phyloP scores from a whole-genome alignment of 2,329 filamentous ascomycete species.

The Cladosporium sphaerospermum region DNA sequence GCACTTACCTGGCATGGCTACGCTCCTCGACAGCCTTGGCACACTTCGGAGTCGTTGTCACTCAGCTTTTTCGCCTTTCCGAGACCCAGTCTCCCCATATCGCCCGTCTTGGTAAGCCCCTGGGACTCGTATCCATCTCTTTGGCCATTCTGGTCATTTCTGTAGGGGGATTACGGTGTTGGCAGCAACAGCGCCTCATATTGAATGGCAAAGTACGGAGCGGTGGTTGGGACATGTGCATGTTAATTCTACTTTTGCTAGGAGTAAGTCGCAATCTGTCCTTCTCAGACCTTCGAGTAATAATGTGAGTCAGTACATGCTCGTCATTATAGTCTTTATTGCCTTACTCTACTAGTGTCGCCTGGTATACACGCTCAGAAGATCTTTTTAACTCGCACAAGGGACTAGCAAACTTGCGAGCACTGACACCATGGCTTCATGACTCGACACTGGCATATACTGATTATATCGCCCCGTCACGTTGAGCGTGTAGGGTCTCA shows the following conservation, averaged over 20 bases:
- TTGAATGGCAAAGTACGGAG: constrained; percentile 3
- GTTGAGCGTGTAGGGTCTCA: constrained; percentile 1
- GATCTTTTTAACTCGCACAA: constrained; percentile 1
- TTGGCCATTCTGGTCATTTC: constrained; percentile 3
- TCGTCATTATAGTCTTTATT: constrained; percentile 3
- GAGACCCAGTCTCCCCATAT: constrained; percentile 1
- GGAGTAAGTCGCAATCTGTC: background rate
- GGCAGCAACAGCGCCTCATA: constrained; percentile 2
- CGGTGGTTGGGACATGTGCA: constrained; percentile 1
- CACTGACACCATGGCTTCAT: constrained; percentile 2
- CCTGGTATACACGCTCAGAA: constrained; percentile 1
- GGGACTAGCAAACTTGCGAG: constrained; percentile 2
- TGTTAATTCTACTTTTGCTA: constrained; percentile 1
- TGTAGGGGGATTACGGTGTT: constrained; percentile 2
- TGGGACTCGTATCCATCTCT: constrained; percentile 1
- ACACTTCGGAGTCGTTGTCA: constrained; percentile 1
- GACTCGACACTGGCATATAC: constrained; percentile 1
- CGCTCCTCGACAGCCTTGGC: constrained; percentile 2
- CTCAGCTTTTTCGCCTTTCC: constrained; percentile 3
- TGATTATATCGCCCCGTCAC: constrained; percentile 1
- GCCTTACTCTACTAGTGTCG: constrained; percentile 1
- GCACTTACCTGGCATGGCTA: constrained; percentile 1
- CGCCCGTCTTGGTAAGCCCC: constrained; percentile 1
- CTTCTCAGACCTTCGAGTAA: constrained; percentile 1
- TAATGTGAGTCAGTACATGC: constrained; percentile 1